Percentiles rank a stretch among this genome's conserved stretches.
phyloP scores from a whole-genome alignment of 2,329 filamentous ascomycete species.

The Colletotrichum orbiculare region DNA sequence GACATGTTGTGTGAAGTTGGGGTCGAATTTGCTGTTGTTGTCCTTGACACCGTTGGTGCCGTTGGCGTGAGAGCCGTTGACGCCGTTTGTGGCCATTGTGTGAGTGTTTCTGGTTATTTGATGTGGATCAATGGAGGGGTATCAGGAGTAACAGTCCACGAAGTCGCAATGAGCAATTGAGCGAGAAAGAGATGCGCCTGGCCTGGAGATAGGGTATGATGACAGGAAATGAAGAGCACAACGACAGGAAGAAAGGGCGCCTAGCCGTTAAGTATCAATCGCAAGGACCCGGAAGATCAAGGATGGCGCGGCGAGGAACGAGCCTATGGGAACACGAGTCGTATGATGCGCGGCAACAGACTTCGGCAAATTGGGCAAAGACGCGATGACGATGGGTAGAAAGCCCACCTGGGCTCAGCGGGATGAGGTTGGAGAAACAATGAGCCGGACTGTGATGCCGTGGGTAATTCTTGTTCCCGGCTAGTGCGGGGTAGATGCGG shows the following conservation, averaged over 20 bases:
- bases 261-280: constrained; percentile 16
- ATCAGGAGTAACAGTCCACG: constrained; percentile 1
- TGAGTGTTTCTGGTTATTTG: background rate
- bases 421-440: constrained; percentile 12
- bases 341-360: constrained; percentile 25
- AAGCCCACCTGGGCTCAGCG: no score
- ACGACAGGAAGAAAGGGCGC: background rate
- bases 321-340: constrained; percentile 3
- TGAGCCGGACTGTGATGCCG: constrained; percentile 15
- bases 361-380: constrained; percentile 15
- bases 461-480: constrained; percentile 23
- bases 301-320: background rate
- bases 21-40: constrained; percentile 34
- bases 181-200: background rate
- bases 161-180: background rate
- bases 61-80: constrained; percentile 23
- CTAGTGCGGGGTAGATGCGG: constrained; percentile 21
- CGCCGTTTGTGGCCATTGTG: constrained; percentile 35
- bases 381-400: constrained; percentile 8
- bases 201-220: background rate
- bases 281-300: background rate
- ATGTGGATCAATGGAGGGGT: background rate
- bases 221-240: no score
- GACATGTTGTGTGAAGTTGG: constrained; percentile 37
- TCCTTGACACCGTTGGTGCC: constrained; percentile 14